A percentile compares a stretch with the other conserved stretches of the same genome.
Evolutionary conservation across 2,329 filamentous ascomycete genomes (phyloP).

Genomic region (Trichoderma endophyticum): DNA sequence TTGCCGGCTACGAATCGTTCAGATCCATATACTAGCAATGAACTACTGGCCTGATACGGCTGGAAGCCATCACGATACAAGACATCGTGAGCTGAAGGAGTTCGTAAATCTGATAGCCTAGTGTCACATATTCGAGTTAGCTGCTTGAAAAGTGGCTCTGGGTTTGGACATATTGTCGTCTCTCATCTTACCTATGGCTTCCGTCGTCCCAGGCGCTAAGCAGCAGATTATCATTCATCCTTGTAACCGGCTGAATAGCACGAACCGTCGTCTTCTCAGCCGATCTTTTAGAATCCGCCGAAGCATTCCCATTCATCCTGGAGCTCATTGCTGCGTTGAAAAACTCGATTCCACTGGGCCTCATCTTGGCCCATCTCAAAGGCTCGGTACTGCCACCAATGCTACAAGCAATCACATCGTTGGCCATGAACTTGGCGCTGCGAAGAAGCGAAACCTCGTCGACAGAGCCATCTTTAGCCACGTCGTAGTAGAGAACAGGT

Average conservation of each 20-base stretch:
- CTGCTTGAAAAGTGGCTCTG: neutral
- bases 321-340: constrained; percentile 34
- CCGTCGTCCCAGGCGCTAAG: constrained; percentile 55
- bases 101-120: constrained; percentile 49
- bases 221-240: constrained; percentile 39
- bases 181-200: constrained; percentile 37
- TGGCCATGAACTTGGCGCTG: constrained; percentile 45
- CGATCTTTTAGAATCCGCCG: neutral
- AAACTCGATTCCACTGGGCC: constrained; percentile 43
- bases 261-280: constrained; percentile 40
- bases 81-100: constrained; percentile 44
- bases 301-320: neutral
- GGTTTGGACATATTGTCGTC: neutral
- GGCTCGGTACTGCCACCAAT: constrained; percentile 42
- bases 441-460: constrained; percentile 30
- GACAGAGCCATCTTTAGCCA: constrained; percentile 21
- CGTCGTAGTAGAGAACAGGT: constrained; percentile 28
- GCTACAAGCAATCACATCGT: constrained; percentile 44
- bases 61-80: constrained; percentile 54
- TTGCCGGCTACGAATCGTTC: constrained; percentile 52
- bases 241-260: constrained; percentile 45
- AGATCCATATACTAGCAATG: constrained; percentile 48
- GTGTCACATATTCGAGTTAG: neutral
- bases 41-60: constrained; percentile 43
- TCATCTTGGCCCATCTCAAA: constrained; percentile 45